Base-by-base conservation (phyloP, 2,329 filamentous ascomycete genomes). In the Tolypocladium ovalisporum region DNA sequence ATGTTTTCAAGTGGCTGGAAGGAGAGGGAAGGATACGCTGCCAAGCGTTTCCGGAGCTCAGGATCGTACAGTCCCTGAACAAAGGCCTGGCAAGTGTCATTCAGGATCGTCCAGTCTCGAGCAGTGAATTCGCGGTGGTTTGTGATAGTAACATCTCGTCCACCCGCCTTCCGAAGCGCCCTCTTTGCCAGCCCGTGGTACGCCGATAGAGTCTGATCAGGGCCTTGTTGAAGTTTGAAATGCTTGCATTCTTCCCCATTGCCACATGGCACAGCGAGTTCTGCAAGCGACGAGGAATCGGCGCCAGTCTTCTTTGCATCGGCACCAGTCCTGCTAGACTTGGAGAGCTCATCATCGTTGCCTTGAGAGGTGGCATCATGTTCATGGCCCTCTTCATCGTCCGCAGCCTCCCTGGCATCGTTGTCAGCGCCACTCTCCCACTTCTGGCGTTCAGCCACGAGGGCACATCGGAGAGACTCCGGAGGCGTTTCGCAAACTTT, bases 401-500 rank as follows among this genome's bases (percentile, higher is more conserved):
- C 68, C 3, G 61, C 62, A 4, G 67, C 66, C 4, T 71, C 69
- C 6, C 67, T 63, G 22, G n/a, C n/a, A 2, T 76, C 76, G 4
- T 71, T 68, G 4, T 69, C 74, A 54, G 73, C 75, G 51, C 76
- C 83, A 51, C 72, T 79, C 61, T 93, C 88, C 88, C 89, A 93
- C 65, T 85, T 89, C 49, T 76, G 71, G 8, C 88, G 81, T 64
- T 88, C 86, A 37, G 84, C 79, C 5, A 81, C 66, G 6, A 95
- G 77, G 57, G 82, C 83, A 12, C 74, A 68, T 17, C 80, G 80
- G 1, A 95, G 76, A 57, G 80, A 76, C 2, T 79, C 71, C 0
- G 81, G 78, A 2, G 90, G 90, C 47, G 75, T 80, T 68, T 93
- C 80, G 65, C 90, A 96, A 19, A 96, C 79, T 67, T 95, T 94